Evolutionary conservation across 345 rosid species (phyloP).

Genomic region (Eucalyptus rudis): DNA sequence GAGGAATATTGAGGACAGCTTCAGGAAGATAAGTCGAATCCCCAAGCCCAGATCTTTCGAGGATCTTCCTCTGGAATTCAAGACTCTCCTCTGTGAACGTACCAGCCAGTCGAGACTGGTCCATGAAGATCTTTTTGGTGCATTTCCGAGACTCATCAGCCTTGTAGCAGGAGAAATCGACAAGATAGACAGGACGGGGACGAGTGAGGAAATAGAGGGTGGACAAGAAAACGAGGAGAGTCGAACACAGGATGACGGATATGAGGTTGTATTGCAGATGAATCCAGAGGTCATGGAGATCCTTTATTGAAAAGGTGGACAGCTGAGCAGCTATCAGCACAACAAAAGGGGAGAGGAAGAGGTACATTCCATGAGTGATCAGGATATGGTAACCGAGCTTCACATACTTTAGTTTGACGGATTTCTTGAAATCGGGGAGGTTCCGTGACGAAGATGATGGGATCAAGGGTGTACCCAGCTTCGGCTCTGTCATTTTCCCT

Average conservation of each 20-base stretch:
- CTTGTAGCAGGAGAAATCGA: conserved; percentile 21
- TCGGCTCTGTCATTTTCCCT: neutral
- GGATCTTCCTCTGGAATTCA: conserved; percentile 11
- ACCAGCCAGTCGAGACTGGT: conserved; percentile 10
- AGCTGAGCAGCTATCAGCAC: neutral
- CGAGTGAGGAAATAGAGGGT: conserved; percentile 1
- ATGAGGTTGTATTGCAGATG: neutral
- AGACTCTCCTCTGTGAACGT: conserved; percentile 9
- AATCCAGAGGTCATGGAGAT: neutral
- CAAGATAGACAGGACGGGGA: conserved; percentile 19
- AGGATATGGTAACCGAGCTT: conserved; percentile 1
- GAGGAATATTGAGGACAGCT: conserved; percentile 12
- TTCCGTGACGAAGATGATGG: neutral
- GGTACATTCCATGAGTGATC: conserved; percentile 2
- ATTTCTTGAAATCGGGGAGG: conserved; percentile 1
- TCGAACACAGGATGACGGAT: neutral
- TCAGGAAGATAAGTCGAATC: conserved; percentile 17
- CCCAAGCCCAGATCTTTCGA: conserved; percentile 15
- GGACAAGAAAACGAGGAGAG: neutral
- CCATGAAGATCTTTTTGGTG: conserved; percentile 18
- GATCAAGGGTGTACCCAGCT: neutral
- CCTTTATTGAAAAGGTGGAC: neutral
- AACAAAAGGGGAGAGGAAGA: neutral
- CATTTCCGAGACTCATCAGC: conserved; percentile 15
- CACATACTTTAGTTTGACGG: neutral